Evolutionary conservation across 768 basidiomycete genomes (phyloP).

Genomic region (Phaeotremella fagi): DNA sequence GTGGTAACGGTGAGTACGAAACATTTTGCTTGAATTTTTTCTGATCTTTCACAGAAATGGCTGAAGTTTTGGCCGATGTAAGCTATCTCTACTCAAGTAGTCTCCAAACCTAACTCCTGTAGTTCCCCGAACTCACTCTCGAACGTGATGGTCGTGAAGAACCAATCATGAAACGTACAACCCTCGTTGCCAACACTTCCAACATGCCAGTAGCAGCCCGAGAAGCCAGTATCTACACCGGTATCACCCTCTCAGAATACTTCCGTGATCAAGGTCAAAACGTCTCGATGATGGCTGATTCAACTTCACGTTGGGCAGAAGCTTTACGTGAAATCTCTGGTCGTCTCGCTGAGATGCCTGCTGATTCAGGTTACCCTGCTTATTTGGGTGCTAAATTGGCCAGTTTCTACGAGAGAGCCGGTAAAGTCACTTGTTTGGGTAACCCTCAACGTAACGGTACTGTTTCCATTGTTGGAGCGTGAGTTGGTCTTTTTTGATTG

Average conservation of each 20-base stretch:
- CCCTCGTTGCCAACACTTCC: constrained; percentile 96
- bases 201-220: constrained; percentile 99
- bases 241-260: constrained; percentile 97
- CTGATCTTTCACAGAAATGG: constrained; percentile 50
- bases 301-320: constrained; percentile 98
- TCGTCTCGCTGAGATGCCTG: constrained; percentile 98
- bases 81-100: background rate
- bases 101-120: constrained; percentile 14
- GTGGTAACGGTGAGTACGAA: constrained; percentile 61
- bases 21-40: background rate
- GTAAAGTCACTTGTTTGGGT: constrained; percentile 88
- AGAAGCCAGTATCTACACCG: constrained; percentile 98
- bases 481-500: constrained; percentile 55
- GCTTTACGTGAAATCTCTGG: constrained; percentile 98
- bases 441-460: constrained; percentile 83
- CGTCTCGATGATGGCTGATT: constrained; percentile 99
- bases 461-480: constrained; percentile 99
- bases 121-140: constrained; percentile 81
- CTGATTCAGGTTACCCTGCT: constrained; percentile 98
- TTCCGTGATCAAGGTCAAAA: constrained; percentile 98
- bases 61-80: constrained; percentile 97
- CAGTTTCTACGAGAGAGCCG: constrained; percentile 97
- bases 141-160: constrained; percentile 85
- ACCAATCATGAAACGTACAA: constrained; percentile 99
- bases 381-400: constrained; percentile 94